Evolutionary conservation across 768 basidiomycete species (phyloP), one percentile per base, ranked within the genome.

Genomic region (Suillus discolor): DNA sequence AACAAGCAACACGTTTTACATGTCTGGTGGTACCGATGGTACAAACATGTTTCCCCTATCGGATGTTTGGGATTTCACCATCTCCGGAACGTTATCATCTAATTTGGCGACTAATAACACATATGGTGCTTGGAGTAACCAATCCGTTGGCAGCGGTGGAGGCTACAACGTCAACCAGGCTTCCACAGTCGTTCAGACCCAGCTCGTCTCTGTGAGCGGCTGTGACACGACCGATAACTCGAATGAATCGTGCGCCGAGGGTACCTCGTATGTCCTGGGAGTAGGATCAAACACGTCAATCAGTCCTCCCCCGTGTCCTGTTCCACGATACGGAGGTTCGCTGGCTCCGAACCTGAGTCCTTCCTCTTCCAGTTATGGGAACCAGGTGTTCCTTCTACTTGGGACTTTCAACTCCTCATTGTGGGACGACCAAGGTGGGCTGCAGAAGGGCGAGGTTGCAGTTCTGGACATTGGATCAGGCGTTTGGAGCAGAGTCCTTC

Each of bases 381-480:
- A 85, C 6, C 92, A 94, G 71, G 85, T 86, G 25, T 88, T 93
- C 70, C 79, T 92, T 60, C 73, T 92, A 39, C 81, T 92, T 28
- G 92, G 93, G 11, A 85, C 83, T 7, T 86, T 91, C 64, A 83
- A 94, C 71, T 73, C 79, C 11, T 83, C 87, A 8, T 70, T 80
- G 57, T 94, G 92, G 92, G 71, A 89, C 59, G 92, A 93, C 72
- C 83, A 81, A 44, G 82, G 81, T 38, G 87, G 87, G 1, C 79
- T 88, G 20, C 74, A 79, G n/a, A 79, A 80, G 1, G 93, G 93
- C 41, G 93, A 94, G 83, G 86, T 94, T 63, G 92, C 84, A 64
- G 79, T 93, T 15, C 77, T 93, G 45, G 85, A 92, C 68, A 79
- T 82, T 39, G 78, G 81, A 41, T 84, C 87, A 3, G 89, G 85